Evolutionary conservation across 1,284 basidiomycete genomes (phyloP), one percentile per base, ranked within the genome.

Genomic region (Fomes fomentarius): DNA sequence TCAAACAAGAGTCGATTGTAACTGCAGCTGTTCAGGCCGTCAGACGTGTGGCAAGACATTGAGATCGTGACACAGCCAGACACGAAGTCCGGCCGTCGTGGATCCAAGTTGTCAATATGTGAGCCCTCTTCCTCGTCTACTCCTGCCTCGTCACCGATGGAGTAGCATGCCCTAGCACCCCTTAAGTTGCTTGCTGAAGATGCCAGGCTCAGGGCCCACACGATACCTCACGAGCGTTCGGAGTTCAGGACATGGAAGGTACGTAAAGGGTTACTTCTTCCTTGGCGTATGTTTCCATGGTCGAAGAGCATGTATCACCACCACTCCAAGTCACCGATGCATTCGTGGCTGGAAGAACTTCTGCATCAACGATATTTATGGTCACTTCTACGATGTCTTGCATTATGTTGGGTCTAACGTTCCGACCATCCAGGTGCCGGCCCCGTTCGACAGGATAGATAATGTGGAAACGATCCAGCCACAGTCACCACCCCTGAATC

Each of bases 181-280:
- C 69, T 89, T 35, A 87, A 83, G 63, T 38, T 68, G 1, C 67
- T 85, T 1, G 84, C 78, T 5, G 63, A 83, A 58, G 68, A 74
- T 6, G 63, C 84, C 0, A 63, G 69, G 22, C 64, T 89, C 7
- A 77, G 80, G 0, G 77, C 87, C 1, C 71, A 85, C 54, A 74
- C 72, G 1, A 85, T 90, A 41, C 89, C 89, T 5, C 74, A 73
- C 33, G 72, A 74, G 14, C 84, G 79, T 50, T 52, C 71, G 1
- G 79, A 76, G 1, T 87, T 91, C 68, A 82, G 72, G 61, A 65
- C 70, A 40, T 89, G 87, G 87, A 68, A 74, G 67, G 87, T 84
- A n/a, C n/a, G n/a, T n/a, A n/a, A n/a, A n/a, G n/a, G n/a, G n/a
- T n/a, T n/a, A n/a, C n/a, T n/a, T n/a, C n/a, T n/a, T n/a, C n/a